Evolutionary conservation across 2,329 filamentous ascomycete species (phyloP).

Genomic region (Botryotinia calthae): DNA sequence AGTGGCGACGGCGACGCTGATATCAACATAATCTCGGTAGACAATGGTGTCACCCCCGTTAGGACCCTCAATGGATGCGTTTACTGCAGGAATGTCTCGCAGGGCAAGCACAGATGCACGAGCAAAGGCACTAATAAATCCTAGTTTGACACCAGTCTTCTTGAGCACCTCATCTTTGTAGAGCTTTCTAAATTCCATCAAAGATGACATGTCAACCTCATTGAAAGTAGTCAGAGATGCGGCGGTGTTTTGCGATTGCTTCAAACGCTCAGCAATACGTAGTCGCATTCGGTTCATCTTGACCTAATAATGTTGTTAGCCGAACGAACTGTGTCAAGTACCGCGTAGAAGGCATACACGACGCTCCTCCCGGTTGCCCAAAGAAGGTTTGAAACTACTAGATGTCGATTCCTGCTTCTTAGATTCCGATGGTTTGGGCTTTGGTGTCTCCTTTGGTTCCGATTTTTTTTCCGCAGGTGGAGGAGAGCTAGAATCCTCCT

Average conservation of each 20-base stretch:
- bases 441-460: conserved; percentile 42
- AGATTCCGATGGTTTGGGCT: conserved; percentile 41
- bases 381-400: conserved; percentile 40
- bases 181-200: conserved; percentile 95
- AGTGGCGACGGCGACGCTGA: conserved; percentile 94
- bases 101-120: conserved; percentile 87
- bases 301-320: conserved; percentile 55
- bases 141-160: conserved; percentile 94
- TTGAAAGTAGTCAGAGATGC: conserved; percentile 98
- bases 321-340: background rate
- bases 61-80: conserved; percentile 94
- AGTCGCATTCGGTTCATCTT: conserved; percentile 99
- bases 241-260: conserved; percentile 98
- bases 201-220: conserved; percentile 96
- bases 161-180: conserved; percentile 97
- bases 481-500: conserved; percentile 43
- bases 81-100: conserved; percentile 91
- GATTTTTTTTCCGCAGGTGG: conserved; percentile 44
- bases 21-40: conserved; percentile 96
- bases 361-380: conserved; percentile 81
- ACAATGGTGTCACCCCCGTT: conserved; percentile 96
- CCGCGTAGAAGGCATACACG: conserved; percentile 57
- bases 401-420: conserved; percentile 39
- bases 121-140: conserved; percentile 99
- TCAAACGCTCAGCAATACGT: conserved; percentile 93